phyloP scores from a whole-genome alignment of 148 eudicot genomes.

The Nyssa sinensis region DNA sequence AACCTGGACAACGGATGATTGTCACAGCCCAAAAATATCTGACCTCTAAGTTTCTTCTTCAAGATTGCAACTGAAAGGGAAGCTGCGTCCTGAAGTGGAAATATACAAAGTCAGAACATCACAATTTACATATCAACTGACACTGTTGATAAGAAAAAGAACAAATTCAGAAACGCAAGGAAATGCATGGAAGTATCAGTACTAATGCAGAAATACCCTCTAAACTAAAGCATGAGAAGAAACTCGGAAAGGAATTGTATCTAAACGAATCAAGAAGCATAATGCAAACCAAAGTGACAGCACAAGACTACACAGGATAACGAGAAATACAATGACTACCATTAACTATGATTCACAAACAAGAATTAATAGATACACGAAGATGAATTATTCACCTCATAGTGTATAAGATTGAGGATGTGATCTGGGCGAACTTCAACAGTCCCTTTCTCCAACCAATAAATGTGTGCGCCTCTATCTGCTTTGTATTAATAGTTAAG shows the following conservation, averaged over 20 bases:
- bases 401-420: constrained; percentile 83
- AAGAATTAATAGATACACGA: not conserved
- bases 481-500: constrained; percentile 69
- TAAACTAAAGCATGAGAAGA: too few relatives aligned
- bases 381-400: constrained; percentile 68
- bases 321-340: too few relatives aligned
- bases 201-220: not conserved
- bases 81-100: constrained; percentile 88
- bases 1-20: constrained; percentile 91
- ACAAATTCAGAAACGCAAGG: not conserved
- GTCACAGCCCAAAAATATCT: constrained; percentile 79
- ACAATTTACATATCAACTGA: too few relatives aligned
- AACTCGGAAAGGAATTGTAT: too few relatives aligned
- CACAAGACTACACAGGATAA: too few relatives aligned
- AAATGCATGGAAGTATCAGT: not conserved
- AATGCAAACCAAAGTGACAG: too few relatives aligned
- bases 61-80: constrained; percentile 65
- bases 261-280: too few relatives aligned
- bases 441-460: constrained; percentile 75
- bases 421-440: constrained; percentile 83
- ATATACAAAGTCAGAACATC: too few relatives aligned
- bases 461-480: constrained; percentile 83
- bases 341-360: not conserved
- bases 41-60: constrained; percentile 58
- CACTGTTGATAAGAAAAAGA: too few relatives aligned